phyloP scores from a whole-genome alignment of 2,329 filamentous ascomycete genomes.

The Achaetomium macrosporum region DNA sequence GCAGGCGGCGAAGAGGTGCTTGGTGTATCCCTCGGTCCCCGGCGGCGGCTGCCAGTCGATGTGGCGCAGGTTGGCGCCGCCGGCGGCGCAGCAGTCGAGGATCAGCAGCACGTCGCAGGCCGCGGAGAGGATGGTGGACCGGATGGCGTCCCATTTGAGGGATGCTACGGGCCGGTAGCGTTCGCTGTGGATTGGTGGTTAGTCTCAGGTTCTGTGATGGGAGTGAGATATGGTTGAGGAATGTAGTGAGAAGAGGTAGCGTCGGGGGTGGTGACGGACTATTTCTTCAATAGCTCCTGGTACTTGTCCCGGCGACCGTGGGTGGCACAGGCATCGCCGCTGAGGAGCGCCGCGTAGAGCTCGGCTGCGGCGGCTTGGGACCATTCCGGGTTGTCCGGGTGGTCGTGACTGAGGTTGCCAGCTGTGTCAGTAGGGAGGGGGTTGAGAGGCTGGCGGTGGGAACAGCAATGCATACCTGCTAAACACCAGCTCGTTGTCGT shows the following conservation, averaged over 20 bases:
- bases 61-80: constrained; percentile 22
- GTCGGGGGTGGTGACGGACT: constrained; percentile 14
- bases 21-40: constrained; percentile 22
- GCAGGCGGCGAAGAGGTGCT: constrained; percentile 26
- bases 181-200: constrained; percentile 14
- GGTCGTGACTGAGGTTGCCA: constrained; percentile 20
- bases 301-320: constrained; percentile 14
- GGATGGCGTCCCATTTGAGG: constrained; percentile 22
- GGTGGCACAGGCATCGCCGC: constrained; percentile 11
- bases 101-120: constrained; percentile 23
- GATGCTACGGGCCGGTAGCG: constrained; percentile 24
- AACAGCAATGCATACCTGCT: constrained; percentile 18
- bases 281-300: constrained; percentile 24
- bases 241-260: not conserved
- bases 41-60: constrained; percentile 21
- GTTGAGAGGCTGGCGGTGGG: not conserved
- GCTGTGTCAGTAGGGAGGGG: not conserved
- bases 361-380: constrained; percentile 24
- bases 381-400: constrained; percentile 23
- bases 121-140: constrained; percentile 19
- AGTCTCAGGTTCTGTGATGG: not conserved
- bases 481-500: constrained; percentile 25
- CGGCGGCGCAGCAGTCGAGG: constrained; percentile 27
- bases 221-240: not conserved
- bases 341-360: constrained; percentile 23